A percentile compares a stretch with the other conserved stretches of the same genome.
phyloP scores from a whole-genome alignment of 2,329 filamentous ascomycete species.

The Hymenoscyphus albidus region DNA sequence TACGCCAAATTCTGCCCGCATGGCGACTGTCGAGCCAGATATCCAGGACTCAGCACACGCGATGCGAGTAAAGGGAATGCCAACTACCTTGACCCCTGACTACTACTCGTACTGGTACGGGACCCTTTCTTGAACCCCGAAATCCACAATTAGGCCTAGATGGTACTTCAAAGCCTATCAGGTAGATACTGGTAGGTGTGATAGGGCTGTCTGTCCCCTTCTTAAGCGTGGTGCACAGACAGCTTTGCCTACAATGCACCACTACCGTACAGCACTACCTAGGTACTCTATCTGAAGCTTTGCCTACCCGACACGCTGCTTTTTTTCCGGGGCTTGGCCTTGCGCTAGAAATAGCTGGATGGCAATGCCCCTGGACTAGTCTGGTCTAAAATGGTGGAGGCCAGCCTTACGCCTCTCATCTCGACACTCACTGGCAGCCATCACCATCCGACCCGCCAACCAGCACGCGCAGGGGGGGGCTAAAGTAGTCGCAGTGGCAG shows the following conservation, averaged over 20 bases:
- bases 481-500: neutral
- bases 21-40: too few relatives aligned
- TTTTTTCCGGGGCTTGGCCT: neutral
- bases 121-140: neutral
- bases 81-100: too few relatives aligned
- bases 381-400: neutral
- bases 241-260: neutral
- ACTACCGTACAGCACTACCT: neutral
- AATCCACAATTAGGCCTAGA: conserved; percentile 1
- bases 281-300: neutral
- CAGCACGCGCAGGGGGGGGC: neutral
- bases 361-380: neutral
- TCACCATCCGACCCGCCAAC: neutral
- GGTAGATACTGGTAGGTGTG: neutral
- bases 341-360: neutral
- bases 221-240: neutral
- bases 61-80: neutral
- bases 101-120: neutral
- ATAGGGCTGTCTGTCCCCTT: neutral
- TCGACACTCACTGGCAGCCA: neutral
- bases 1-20: too few relatives aligned
- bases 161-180: neutral
- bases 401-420: neutral
- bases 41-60: neutral
- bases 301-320: neutral